phyloP scores from a whole-genome alignment of 371 early-diverging fungal species.

The Mucor irregularis region DNA sequence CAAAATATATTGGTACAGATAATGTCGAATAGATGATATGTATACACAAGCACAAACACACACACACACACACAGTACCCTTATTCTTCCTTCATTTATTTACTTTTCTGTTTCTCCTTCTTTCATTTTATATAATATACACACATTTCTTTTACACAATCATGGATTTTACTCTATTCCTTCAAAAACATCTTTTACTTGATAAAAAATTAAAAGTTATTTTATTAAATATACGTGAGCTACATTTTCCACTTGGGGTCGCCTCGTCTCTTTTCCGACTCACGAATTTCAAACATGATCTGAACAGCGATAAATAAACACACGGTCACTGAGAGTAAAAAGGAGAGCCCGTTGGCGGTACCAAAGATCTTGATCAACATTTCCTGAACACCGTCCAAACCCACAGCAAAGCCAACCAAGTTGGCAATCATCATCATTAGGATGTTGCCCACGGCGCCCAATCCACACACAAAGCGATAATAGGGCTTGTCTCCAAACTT shows the following conservation, averaged over 20 bases:
- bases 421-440: constrained; percentile 93
- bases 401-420: constrained; percentile 92
- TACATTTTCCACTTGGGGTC: constrained; percentile 47
- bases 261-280: constrained; percentile 63
- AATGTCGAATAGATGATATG: constrained; percentile 25
- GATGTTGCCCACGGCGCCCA: constrained; percentile 88
- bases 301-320: constrained; percentile 75
- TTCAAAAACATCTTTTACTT: no score
- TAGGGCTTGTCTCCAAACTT: constrained; percentile 63
- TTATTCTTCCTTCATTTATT: not conserved
- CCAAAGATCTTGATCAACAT: constrained; percentile 58
- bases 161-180: no score
- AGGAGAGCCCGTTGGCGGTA: constrained; percentile 45
- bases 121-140: not conserved
- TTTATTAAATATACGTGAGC: not conserved
- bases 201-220: no score
- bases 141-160: not conserved
- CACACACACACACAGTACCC: not conserved
- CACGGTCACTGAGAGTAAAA: constrained; percentile 50
- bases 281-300: constrained; percentile 84
- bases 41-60: no score
- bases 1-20: constrained; percentile 52
- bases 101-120: not conserved
- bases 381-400: constrained; percentile 77
- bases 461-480: constrained; percentile 80